A percentile compares a stretch with the other conserved stretches of the same genome.
Evolutionary conservation across 2,329 filamentous ascomycete genomes (phyloP).

Genomic region (Colletotrichum brevisporum): DNA sequence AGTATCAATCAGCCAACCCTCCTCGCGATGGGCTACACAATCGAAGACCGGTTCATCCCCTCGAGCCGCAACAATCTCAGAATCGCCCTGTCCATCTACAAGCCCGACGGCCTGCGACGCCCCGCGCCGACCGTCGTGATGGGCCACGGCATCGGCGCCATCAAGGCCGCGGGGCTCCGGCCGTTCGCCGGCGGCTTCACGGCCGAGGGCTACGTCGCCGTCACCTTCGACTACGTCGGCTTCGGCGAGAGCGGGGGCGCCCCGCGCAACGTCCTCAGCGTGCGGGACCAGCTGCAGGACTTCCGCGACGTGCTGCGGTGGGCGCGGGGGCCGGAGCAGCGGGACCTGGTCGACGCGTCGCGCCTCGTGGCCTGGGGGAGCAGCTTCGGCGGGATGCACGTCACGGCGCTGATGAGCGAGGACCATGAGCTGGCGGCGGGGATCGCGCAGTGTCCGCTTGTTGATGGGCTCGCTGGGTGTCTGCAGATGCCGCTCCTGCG

Average conservation of each 20-base stretch:
- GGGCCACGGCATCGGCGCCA: conserved; percentile 34
- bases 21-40: conserved; percentile 29
- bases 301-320: conserved; percentile 32
- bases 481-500: conserved; percentile 20
- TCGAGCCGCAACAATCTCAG: conserved; percentile 26
- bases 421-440: conserved; percentile 28
- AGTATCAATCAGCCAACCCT: not conserved
- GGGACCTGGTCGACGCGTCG: conserved; percentile 9
- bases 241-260: conserved; percentile 33
- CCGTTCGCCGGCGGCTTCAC: conserved; percentile 30
- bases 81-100: conserved; percentile 31
- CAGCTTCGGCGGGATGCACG: conserved; percentile 38
- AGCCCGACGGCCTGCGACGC: conserved; percentile 15
- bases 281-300: conserved; percentile 27
- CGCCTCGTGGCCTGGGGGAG: conserved; percentile 35
- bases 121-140: conserved; percentile 24
- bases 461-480: conserved; percentile 22
- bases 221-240: conserved; percentile 35
- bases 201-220: conserved; percentile 24
- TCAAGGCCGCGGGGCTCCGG: conserved; percentile 31
- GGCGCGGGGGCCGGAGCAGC: conserved; percentile 25
- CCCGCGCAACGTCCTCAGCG: conserved; percentile 30
- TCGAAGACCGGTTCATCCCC: conserved; percentile 25
- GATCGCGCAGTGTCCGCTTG: conserved; percentile 30
- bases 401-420: conserved; percentile 23